Conservation (phyloP, 768 basidiomycete genomes). For the Suillus decipiens region DNA sequence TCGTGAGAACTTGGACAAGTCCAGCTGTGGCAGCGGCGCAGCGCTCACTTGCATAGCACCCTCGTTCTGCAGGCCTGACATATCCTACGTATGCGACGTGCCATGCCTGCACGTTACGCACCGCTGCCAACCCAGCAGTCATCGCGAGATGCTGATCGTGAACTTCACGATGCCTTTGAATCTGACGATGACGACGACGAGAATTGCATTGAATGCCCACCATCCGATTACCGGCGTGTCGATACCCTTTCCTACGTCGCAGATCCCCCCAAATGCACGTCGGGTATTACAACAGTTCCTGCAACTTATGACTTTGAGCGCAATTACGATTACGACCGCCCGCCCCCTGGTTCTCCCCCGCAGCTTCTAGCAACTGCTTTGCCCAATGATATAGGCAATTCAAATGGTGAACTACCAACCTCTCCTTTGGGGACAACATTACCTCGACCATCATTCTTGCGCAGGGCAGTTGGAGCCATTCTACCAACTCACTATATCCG, state of each 20-base stretch:
- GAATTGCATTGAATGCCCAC: slow-evolving; percentile 33
- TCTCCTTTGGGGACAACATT: slow-evolving; percentile 38
- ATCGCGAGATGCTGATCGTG: slow-evolving; percentile 49
- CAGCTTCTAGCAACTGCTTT: slow-evolving; percentile 54
- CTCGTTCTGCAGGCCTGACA: neutral
- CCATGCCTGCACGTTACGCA: slow-evolving; percentile 55
- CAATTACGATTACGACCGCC: slow-evolving; percentile 64
- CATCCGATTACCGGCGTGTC: slow-evolving; percentile 32
- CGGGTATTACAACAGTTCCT: slow-evolving; percentile 26
- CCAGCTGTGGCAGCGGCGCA: neutral
- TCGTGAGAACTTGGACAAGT: slow-evolving; percentile 4
- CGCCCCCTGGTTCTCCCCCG: slow-evolving; percentile 82
- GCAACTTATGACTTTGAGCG: slow-evolving; percentile 80
- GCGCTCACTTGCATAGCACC: neutral
- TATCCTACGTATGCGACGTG: neutral
- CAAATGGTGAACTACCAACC: slow-evolving; percentile 64
- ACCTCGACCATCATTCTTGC: slow-evolving; percentile 53
- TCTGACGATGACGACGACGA: slow-evolving; percentile 52
- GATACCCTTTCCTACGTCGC: slow-evolving; percentile 16
- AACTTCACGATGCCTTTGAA: slow-evolving; percentile 79
- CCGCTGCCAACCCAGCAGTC: slow-evolving; percentile 51
- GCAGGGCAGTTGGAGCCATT: slow-evolving; percentile 56
- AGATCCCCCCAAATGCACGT: slow-evolving; percentile 19
- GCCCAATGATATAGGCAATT: slow-evolving; percentile 72
- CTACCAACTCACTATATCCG: slow-evolving; percentile 67